Base-by-base conservation (phyloP, 78 protist genomes). In the Dictyostelium citrinum region DNA sequence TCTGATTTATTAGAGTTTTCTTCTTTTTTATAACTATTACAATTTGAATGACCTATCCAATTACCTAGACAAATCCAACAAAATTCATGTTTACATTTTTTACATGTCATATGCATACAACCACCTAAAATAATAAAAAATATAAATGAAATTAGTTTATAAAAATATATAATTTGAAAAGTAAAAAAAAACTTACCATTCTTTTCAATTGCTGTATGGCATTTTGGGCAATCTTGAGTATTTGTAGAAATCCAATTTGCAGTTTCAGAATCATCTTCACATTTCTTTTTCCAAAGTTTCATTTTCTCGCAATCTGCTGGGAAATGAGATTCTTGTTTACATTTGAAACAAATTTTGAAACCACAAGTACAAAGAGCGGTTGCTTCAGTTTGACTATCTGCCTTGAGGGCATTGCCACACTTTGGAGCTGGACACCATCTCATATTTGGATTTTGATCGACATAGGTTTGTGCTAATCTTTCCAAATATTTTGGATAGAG, bases 171-270 rank as follows among this genome's bases (percentile, higher is more conserved):
- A n/a, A n/a, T n/a, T n/a, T n/a, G n/a, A n/a, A n/a, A n/a, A n/a
- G n/a, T n/a, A n/a, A n/a, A n/a, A n/a, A n/a, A 16, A 7, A 17
- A 3, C 7, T 55, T 55, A 55, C 64, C 96, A 39, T 94, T 90
- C 88, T 96, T 96, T 61, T 94, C 96, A 58, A 93, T 90, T 39
- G 83, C 33, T 20, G 82, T 67, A 16, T 46, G 77, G 60, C 97
- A 96, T 46, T 74, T 46, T 17, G 97, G 97, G 78, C 97, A 96
- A 67, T 85, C 90, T 82, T 91, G 90, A 24, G 95, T 91, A 14
- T 91, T 61, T 11, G 79, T 31, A n/a, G 64, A 43, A 11, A 83
- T 91, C 95, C 95, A 91, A 68, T 91, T 83, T 29, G 95, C 90
- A 46, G 95, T 91, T 39, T 91, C 95, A 22, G 84, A 72, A 74